Percentiles rank a stretch among this genome's conserved stretches.
Evolutionary conservation across 2,329 filamentous ascomycete species (phyloP).

Genomic region (Fusarium sp.): DNA sequence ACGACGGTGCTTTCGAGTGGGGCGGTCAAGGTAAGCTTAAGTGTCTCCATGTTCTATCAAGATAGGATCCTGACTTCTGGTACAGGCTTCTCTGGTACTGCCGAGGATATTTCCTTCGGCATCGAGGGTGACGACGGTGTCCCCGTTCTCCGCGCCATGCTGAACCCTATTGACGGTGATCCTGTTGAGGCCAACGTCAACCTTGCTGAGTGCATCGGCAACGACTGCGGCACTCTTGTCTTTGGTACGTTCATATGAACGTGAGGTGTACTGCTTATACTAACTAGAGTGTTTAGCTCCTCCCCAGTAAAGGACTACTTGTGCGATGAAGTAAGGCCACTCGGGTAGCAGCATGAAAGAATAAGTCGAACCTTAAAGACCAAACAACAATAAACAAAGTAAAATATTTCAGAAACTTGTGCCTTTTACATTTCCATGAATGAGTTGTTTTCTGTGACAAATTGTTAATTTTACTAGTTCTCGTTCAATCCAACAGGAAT

Average conservation of each 20-base stretch:
- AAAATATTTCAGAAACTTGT: background rate
- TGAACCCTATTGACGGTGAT: slow-evolving; percentile 60
- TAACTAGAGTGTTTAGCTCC: slow-evolving; percentile 5
- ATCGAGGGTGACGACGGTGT: slow-evolving; percentile 63
- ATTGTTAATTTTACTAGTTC: no score
- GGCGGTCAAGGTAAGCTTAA: slow-evolving; percentile 50
- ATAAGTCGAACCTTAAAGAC: no score
- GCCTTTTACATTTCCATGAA: background rate
- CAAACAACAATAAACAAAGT: slow-evolving; percentile 7
- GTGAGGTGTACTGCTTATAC: background rate
- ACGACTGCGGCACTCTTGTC: slow-evolving; percentile 59
- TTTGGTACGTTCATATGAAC: slow-evolving; percentile 20
- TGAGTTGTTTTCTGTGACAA: no score
- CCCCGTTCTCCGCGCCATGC: slow-evolving; percentile 65
- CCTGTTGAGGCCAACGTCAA: slow-evolving; percentile 61
- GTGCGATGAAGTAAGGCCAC: no score
- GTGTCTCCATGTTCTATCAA: no score
- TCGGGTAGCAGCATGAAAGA: background rate
- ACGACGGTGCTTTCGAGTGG: slow-evolving; percentile 63
- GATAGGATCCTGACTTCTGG: background rate
- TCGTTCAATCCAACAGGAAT: no score
- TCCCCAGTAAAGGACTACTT: background rate
- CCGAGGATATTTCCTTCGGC: slow-evolving; percentile 60
- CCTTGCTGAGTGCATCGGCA: slow-evolving; percentile 66
- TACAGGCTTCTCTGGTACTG: slow-evolving; percentile 59